phyloP scores from a whole-genome alignment of 176 grass and related monocot genomes.

The Eragrostis nindensis region DNA sequence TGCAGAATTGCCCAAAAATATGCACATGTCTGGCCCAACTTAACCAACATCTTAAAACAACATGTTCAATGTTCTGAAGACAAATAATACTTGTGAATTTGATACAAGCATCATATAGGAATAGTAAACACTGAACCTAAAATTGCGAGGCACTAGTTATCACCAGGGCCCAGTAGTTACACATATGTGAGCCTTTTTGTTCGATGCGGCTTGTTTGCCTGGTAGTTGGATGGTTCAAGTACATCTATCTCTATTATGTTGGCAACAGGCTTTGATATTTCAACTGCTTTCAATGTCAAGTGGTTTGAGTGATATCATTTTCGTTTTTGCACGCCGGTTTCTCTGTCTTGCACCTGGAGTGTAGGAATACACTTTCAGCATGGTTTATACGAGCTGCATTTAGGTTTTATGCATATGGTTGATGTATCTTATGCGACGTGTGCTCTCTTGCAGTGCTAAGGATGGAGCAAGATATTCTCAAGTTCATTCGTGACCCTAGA shows the following conservation, averaged over 20 bases:
- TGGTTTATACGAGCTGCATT: not conserved
- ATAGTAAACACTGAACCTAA: not conserved
- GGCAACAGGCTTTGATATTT: not conserved
- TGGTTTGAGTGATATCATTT: not conserved
- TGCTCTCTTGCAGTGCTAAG: slow-evolving; percentile 70
- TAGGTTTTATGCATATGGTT: not conserved
- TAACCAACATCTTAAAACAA: not conserved
- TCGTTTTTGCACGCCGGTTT: not conserved
- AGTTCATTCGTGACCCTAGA: slow-evolving; percentile 77
- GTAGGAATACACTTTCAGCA: not conserved
- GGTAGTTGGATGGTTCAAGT: not conserved
- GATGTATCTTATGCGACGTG: slow-evolving; percentile 1
- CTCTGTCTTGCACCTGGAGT: not conserved
- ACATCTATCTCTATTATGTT: not conserved
- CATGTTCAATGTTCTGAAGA: not conserved
- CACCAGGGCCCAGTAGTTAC: not conserved
- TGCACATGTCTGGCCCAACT: not conserved
- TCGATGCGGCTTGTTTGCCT: not conserved
- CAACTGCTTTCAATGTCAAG: not conserved
- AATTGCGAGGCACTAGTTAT: not conserved
- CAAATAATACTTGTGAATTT: not conserved
- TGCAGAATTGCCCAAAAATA: not conserved
- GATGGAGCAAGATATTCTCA: slow-evolving; percentile 96
- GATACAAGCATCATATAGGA: not conserved
- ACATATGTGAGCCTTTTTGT: not conserved